phyloP scores from a whole-genome alignment of 2,329 filamentous ascomycete genomes.

The Hawksworthiomyces lignivorus region DNA sequence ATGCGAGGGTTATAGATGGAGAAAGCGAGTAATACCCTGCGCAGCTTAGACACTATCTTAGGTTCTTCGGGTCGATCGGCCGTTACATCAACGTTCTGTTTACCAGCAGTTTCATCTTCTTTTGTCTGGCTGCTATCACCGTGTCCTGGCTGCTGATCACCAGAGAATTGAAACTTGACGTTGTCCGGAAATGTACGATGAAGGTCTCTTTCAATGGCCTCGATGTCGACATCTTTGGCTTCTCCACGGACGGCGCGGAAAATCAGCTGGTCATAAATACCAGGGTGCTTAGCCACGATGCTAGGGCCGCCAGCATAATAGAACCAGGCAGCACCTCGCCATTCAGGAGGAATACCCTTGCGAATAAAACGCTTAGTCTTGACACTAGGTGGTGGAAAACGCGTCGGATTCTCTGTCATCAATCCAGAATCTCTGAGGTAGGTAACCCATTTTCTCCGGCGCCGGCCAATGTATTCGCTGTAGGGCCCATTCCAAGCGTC shows the following conservation, averaged over 20 bases:
- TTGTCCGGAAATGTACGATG: conserved; percentile 95
- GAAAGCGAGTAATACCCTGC: conserved; percentile 82
- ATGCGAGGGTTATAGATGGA: conserved; percentile 84
- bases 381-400: conserved; percentile 71
- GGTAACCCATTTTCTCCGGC: conserved; percentile 73
- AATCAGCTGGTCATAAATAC: conserved; percentile 67
- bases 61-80: conserved; percentile 51
- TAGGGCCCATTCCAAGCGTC: conserved; percentile 75
- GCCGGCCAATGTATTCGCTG: conserved; percentile 62
- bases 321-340: conserved; percentile 94
- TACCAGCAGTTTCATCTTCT: not conserved
- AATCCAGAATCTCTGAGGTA: conserved; percentile 71
- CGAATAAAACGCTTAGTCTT: conserved; percentile 87
- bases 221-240: conserved; percentile 66
- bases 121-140: conserved; percentile 9
- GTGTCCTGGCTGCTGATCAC: conserved; percentile 20
- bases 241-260: conserved; percentile 34
- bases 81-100: conserved; percentile 12
- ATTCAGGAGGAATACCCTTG: conserved; percentile 89
- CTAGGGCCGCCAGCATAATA: conserved; percentile 86
- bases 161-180: conserved; percentile 62
- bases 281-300: conserved; percentile 66
- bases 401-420: conserved; percentile 60
- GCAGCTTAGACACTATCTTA: conserved; percentile 69
- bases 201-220: conserved; percentile 88